Conservation (phyloP, 306 rosid genomes). For the Parietaria judaica region DNA sequence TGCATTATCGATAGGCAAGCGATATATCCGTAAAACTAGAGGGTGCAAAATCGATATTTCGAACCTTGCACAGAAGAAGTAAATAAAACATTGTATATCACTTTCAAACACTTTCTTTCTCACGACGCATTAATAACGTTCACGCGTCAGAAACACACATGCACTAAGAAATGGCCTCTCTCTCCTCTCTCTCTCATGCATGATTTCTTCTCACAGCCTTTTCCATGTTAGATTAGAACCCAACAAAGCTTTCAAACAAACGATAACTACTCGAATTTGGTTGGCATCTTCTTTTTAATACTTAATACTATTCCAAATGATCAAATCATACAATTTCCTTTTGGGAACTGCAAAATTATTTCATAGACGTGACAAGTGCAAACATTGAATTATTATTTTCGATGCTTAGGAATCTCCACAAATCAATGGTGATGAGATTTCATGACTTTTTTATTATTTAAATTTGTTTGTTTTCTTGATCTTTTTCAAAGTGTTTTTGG, state of each 20-base stretch:
- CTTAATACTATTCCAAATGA: too few species aligned
- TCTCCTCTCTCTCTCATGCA: slow-evolving; percentile 14
- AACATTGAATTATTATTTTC: not conserved
- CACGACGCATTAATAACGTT: slow-evolving; percentile 36
- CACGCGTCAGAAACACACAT: slow-evolving; percentile 44
- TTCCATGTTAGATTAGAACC: slow-evolving; percentile 26
- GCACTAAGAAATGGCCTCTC: slow-evolving; percentile 23
- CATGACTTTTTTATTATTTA: not conserved
- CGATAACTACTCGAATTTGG: slow-evolving; percentile 12
- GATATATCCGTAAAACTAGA: too few species aligned
- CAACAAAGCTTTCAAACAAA: slow-evolving; percentile 36
- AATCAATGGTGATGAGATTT: not conserved
- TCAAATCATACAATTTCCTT: not conserved
- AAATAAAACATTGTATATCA: not conserved
- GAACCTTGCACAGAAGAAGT: too few species aligned
- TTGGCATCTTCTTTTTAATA: slow-evolving; percentile 14
- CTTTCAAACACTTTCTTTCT: slow-evolving; percentile 9
- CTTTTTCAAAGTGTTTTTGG: too few species aligned
- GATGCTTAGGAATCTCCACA: slow-evolving; percentile 4
- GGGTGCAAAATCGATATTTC: too few species aligned
- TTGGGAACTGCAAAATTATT: slow-evolving; percentile 10
- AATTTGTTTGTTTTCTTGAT: too few species aligned
- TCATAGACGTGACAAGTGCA: slow-evolving; percentile 8
- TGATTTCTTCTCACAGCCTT: slow-evolving; percentile 35
- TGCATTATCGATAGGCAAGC: too few species aligned